Evolutionary conservation across 2,329 filamentous ascomycete genomes (phyloP), one percentile per base, ranked within the genome.

Genomic region (Sclerotiophoma versabilis): DNA sequence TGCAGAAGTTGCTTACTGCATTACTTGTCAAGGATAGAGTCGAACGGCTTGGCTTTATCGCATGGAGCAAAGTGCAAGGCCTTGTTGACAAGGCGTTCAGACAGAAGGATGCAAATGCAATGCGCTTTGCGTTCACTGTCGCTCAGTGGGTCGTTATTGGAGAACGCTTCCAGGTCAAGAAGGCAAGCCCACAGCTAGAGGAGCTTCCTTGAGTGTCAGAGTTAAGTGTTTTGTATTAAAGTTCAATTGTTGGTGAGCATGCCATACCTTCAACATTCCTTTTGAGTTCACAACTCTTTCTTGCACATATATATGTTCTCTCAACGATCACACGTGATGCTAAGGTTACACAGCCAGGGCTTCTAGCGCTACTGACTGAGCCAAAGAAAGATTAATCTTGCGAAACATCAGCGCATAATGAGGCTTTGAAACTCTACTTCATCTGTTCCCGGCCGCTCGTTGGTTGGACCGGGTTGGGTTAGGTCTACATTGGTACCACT

Each of bases 61-160:
- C 78, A 30, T 81, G 73, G 66, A 52, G 65, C 1, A 64, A 66
- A 11, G 64, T 77, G 0, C 19, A 54, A 33, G 44, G 38, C 11
- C 43, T 59, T 14, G 36, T 59, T 5, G 50, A 46, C 23, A 54
- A 38, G 26, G 60, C 58, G 1, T 63, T 63, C 17, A 45, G 34
- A 20, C 14, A 68, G 1, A 67, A 68, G 6, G 73, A 77, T 23
- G 47, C 60, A 1, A 46, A 46, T 1, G 68, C 72, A 4, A 76
- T 81, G 62, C 66, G 79, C 27, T 60, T 68, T 26, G 66, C 76
- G 11, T 66, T 79, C 15, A 66, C 72, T 23, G 63, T 78, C 7
- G 78, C 72, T 4, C 72, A 77, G 37, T 81, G 78, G 74, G 75
- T 83, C 4, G 73, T 79, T n/a, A 47, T 83, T 8, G 68, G 69